Base-by-base conservation (phyloP, 768 basidiomycete genomes). In the Leccinum barrowsii region DNA sequence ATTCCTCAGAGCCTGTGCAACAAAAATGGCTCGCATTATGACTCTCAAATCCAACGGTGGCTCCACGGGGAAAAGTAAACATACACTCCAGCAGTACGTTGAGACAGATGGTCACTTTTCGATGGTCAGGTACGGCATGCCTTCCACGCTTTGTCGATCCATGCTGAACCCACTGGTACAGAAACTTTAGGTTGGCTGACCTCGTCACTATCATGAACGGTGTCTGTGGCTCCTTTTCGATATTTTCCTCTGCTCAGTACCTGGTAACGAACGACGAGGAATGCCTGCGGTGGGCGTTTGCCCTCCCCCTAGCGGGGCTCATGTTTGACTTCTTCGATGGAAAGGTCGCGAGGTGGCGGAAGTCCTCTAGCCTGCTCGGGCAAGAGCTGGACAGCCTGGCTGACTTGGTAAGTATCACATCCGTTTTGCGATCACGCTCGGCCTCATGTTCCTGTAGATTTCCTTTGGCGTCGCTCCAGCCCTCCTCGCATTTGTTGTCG, bases 141-240 rank as follows among this genome's bases (percentile, higher is more conserved):
- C 58, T 34, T 52, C 26, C 24, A n/a, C 46, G 26, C 32, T 50
- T 30, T 55, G 52, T 49, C 55, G 54, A 59, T 73, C 61, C 54
- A 51, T 61, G 52, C 62, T 65, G 53, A 63, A 59, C 55, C 40
- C 42, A 48, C 44, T 42, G 54, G 56, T 60, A 47, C 66, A 97
- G 97, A 66, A 98, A 98, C 74, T 99, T 99, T 72, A 92, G 95
- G 54, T 84, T 98, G 26, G 97, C 97, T 63, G 97, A 99, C 78
- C 82, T 97, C 53, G 94, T 99, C 66, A 99, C 97, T 35, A 94
- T 99, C 63, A 94, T 95, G 89, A 99, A 99, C 71, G 97, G 97
- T 48, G 89, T 98, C 73, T 99, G 97, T 76, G 97, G 97, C 58
- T 90, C 91, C 17, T 88, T 96, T 66, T 98, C 94, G 26, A 84